Evolutionary conservation across 129 eudicot species (phyloP).

Genomic region (Artemisia annua): DNA sequence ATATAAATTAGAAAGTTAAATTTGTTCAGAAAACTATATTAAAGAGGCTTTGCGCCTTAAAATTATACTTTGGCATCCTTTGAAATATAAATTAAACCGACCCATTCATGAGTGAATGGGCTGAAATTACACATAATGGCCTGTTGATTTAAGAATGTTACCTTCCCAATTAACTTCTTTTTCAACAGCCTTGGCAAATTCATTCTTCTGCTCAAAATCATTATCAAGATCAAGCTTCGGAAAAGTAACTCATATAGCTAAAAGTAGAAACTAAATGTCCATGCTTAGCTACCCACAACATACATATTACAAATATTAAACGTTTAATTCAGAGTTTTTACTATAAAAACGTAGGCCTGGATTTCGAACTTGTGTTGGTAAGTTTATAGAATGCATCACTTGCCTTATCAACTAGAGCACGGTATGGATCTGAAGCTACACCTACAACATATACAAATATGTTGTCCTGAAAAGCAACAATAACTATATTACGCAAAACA

Average conservation of each 20-base stretch:
- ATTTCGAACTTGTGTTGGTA: conserved; percentile 67
- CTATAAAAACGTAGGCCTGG: conserved; percentile 94
- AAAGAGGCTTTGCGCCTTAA: no score
- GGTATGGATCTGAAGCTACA: background rate
- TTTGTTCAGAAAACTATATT: no score
- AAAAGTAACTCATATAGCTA: conserved; percentile 77
- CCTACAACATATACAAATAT: background rate
- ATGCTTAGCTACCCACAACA: background rate
- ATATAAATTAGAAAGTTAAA: no score
- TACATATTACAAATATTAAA: background rate
- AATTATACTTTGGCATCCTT: no score
- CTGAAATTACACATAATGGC: background rate
- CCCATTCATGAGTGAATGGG: background rate
- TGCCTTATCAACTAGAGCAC: conserved; percentile 32
- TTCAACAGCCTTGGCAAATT: no score
- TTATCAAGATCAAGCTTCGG: conserved; percentile 83
- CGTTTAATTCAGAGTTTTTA: conserved; percentile 11
- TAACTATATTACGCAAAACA: background rate
- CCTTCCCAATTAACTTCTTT: no score
- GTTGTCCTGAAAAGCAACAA: conserved; percentile 10
- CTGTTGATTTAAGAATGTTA: conserved; percentile 14
- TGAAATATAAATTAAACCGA: no score
- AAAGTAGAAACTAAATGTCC: conserved; percentile 12
- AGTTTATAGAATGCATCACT: conserved; percentile 83
- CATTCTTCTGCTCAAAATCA: conserved; percentile 64